Conservation (phyloP, 306 rosid genomes). For the Malus orientalis region DNA sequence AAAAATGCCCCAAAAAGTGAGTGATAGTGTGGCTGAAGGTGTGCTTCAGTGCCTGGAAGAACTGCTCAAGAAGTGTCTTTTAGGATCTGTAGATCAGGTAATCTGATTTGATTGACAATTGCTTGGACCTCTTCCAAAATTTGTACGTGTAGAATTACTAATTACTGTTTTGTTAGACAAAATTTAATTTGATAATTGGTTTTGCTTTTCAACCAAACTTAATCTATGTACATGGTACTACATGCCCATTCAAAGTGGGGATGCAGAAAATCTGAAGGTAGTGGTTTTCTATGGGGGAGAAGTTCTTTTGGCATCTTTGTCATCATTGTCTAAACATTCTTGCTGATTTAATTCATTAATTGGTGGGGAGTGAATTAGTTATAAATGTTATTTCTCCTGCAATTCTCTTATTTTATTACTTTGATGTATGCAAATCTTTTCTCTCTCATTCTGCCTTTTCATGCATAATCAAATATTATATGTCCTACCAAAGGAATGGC, state of each 20-base stretch:
- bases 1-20: conserved; percentile 37
- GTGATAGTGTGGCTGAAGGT: conserved; percentile 81
- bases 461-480: not conserved
- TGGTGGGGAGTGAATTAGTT: not conserved
- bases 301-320: not conserved
- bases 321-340: not conserved
- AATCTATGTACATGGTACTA: not conserved
- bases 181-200: too few species aligned
- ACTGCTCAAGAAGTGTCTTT: conserved; percentile 65
- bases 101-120: conserved; percentile 7
- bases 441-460: not conserved
- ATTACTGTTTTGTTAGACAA: too few species aligned
- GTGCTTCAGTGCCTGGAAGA: conserved; percentile 76
- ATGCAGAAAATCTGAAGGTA: not conserved
- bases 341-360: too few species aligned
- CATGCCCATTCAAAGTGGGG: not conserved
- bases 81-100: conserved; percentile 88
- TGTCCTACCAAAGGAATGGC: not conserved
- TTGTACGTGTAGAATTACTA: too few species aligned
- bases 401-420: not conserved
- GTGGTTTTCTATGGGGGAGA: not conserved
- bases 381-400: not conserved
- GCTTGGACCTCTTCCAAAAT: not conserved
- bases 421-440: not conserved
- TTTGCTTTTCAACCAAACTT: too few species aligned